Evolutionary conservation across 768 basidiomycete genomes (phyloP).

Genomic region (Neoboletus brunneissimus): DNA sequence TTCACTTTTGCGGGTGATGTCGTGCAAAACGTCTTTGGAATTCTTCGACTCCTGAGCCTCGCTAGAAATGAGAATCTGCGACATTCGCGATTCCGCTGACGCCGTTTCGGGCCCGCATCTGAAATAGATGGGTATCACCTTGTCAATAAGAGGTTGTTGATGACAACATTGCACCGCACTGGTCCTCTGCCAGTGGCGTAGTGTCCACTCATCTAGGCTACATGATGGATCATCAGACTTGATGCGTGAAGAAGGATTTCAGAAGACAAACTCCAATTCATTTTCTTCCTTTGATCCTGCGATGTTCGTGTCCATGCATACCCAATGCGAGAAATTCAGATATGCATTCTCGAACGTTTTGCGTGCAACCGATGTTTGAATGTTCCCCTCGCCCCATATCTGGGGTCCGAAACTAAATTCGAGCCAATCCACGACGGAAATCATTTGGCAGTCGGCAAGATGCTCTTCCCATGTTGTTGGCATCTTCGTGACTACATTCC

Average conservation of each 20-base stretch:
- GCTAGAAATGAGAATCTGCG: neutral
- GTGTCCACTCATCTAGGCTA: neutral
- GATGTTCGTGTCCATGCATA: neutral
- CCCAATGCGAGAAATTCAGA: neutral
- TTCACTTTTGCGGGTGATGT: neutral
- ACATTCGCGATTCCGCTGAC: no score
- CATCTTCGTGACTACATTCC: neutral
- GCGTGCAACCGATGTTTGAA: neutral
- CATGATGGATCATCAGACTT: neutral
- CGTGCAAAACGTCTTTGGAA: neutral
- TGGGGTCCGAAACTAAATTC: neutral
- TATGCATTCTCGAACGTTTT: neutral
- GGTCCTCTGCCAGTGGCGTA: no score
- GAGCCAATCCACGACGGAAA: neutral
- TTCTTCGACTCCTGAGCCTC: neutral
- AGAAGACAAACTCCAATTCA: neutral
- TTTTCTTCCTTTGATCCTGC: neutral
- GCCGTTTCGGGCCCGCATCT: no score
- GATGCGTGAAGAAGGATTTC: neutral
- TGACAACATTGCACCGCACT: conserved; percentile 4
- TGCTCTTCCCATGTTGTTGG: neutral
- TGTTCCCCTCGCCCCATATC: neutral
- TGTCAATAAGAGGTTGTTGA: no score
- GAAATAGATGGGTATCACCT: no score
- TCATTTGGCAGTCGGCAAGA: neutral